Base-by-base conservation (phyloP, 257 asterid genomes). In the Fraxinus pennsylvanica region DNA sequence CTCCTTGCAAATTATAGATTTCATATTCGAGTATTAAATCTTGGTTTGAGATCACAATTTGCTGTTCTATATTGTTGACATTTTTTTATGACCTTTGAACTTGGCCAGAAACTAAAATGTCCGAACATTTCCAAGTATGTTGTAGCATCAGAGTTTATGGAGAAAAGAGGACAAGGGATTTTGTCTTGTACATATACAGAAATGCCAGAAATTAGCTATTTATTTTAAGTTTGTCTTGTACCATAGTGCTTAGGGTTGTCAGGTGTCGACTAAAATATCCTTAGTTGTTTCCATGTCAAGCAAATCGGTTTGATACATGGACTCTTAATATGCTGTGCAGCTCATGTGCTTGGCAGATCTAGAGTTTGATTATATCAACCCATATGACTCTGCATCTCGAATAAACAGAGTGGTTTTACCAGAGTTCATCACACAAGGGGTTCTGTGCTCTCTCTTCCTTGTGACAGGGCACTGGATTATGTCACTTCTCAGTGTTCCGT, bases 261-360 rank as follows among this genome's bases (percentile, higher is more conserved):
- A 47, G 57, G 57, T 47, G 57, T 47, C 6, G 6, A 14, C 57
- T 47, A 38, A 47, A 71, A 39, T 52, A 36, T 39, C 3, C 21
- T 74, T 33, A 3, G 5, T 71, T 74, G 45, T 33, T 43, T 74
- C 59, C 6, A 27, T 61, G 54, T n/a, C 47, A 13, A 76, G 52
- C 15, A 43, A 45, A 76, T 32, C 45, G 15, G 57, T 27, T 59
- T 68, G 57, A 15, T 19, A 5, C 17, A 59, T 70, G 4, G 33
- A 66, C 72, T 35, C 69, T 41, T 61, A 17, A 50, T 63, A 35
- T 82, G 71, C 30, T 36, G 27, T 84, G 89, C 98, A 94, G 98
- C 94, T 94, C 5, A 87, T 92, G 85, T 89, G 97, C 83, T 90
- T 94, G 85, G 90, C 96, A 45, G 98, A 94, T 89, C 89, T 94